A percentile compares a stretch with the other conserved stretches of the same genome.
Evolutionary conservation across 192 early-diverging fungal genomes (phyloP).

Genomic region (Radiomyces spectabilis): DNA sequence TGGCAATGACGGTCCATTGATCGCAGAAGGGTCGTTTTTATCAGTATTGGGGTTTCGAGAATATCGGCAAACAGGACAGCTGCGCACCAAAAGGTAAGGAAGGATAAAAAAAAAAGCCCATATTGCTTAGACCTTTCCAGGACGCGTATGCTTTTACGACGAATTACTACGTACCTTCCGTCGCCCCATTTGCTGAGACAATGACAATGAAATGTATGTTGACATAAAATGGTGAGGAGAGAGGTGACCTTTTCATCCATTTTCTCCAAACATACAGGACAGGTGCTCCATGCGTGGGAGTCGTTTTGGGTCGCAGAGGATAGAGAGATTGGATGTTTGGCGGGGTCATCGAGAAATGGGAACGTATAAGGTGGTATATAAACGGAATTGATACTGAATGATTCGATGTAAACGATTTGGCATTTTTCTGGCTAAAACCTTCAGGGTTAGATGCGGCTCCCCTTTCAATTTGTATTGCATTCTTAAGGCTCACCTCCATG

Average conservation of each 20-base stretch:
- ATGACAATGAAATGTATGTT: conserved; percentile 91
- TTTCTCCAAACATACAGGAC: conserved; percentile 95
- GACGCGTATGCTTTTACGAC: too few relatives aligned
- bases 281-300: conserved; percentile 71
- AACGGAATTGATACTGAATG: conserved; percentile 56
- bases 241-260: conserved; percentile 91
- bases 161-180: conserved; percentile 34
- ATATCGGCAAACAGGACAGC: conserved; percentile 93
- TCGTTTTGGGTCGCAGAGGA: not conserved
- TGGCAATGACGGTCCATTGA: too few relatives aligned
- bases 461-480: not conserved
- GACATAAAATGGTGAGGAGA: conserved; percentile 88
- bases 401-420: conserved; percentile 74
- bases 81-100: not conserved
- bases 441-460: not conserved
- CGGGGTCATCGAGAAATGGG: conserved; percentile 40
- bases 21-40: too few relatives aligned
- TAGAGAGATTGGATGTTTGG: too few relatives aligned
- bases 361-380: conserved; percentile 59
- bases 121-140: not conserved
- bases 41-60: conserved; percentile 41
- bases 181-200: conserved; percentile 89
- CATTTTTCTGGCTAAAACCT: conserved; percentile 69
- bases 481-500: conserved; percentile 50
- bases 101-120: not conserved